These are phyloP conservation scores for Rhytidiadelphus loreus DNA, from an alignment of 225 moss, liverwort and hornwort genomes.

Conservation along the genomic window DNA sequence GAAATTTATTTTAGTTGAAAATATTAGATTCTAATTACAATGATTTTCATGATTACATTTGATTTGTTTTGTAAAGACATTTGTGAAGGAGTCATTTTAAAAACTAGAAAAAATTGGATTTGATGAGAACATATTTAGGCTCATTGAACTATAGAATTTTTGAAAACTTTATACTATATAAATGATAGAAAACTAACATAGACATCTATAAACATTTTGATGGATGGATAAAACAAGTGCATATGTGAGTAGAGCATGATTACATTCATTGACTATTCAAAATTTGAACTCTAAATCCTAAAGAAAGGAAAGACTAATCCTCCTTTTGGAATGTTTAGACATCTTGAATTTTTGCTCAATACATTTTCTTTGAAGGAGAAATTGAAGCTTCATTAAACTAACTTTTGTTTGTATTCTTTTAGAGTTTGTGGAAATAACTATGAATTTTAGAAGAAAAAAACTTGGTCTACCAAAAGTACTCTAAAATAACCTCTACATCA, in stretches of 20 bases:
- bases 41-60: neutral
- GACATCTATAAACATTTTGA: neutral
- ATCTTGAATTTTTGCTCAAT: neutral
- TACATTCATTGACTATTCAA: neutral
- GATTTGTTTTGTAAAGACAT: neutral
- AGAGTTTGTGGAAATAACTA: neutral
- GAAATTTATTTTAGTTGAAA: too few species aligned
- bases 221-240: neutral
- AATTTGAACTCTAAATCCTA: neutral
- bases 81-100: neutral
- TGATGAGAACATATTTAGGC: neutral
- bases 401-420: neutral
- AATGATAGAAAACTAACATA: neutral
- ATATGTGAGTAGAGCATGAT: neutral
- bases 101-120: neutral
- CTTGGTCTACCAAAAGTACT: fast-evolving
- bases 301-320: neutral
- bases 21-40: neutral
- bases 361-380: neutral
- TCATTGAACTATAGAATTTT: neutral
- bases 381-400: neutral
- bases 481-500: too few species aligned
- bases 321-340: neutral
- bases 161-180: neutral
- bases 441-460: neutral